Conservation (phyloP, 257 asterid genomes). For the Penstemon barbatus region DNA sequence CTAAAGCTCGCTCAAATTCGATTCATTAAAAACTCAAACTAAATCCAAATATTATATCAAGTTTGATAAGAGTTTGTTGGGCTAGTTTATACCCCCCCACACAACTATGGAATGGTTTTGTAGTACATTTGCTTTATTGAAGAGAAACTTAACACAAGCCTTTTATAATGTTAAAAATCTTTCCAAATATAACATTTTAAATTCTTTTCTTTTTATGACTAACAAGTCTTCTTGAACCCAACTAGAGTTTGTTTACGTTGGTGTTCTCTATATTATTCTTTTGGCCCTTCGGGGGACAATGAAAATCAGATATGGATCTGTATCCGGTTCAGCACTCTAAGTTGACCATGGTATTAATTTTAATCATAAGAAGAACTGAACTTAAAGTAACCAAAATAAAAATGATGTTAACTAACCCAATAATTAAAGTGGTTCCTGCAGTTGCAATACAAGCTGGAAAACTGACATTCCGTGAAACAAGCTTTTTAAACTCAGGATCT, state of each 20-base stretch:
- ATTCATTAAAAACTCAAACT: too few relatives aligned
- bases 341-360: neutral
- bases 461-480: constrained; percentile 62
- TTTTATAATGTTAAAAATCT: neutral
- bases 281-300: neutral
- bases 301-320: neutral
- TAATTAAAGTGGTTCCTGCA: constrained; percentile 80
- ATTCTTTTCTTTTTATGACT: neutral
- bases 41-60: too few relatives aligned
- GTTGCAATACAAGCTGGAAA: constrained; percentile 85
- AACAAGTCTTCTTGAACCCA: neutral
- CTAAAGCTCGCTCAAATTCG: too few relatives aligned
- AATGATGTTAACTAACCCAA: constrained; percentile 60
- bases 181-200: neutral
- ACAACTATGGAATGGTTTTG: neutral
- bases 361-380: neutral
- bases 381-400: constrained; percentile 1
- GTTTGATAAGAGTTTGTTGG: too few relatives aligned
- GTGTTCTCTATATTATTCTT: neutral
- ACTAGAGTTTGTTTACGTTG: neutral
- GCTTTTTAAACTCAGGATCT: constrained; percentile 67
- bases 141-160: neutral
- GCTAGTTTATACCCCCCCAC: too few relatives aligned
- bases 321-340: neutral
- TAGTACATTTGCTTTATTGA: neutral